phyloP scores from a whole-genome alignment of 768 basidiomycete species.

The Suillus americanus region DNA sequence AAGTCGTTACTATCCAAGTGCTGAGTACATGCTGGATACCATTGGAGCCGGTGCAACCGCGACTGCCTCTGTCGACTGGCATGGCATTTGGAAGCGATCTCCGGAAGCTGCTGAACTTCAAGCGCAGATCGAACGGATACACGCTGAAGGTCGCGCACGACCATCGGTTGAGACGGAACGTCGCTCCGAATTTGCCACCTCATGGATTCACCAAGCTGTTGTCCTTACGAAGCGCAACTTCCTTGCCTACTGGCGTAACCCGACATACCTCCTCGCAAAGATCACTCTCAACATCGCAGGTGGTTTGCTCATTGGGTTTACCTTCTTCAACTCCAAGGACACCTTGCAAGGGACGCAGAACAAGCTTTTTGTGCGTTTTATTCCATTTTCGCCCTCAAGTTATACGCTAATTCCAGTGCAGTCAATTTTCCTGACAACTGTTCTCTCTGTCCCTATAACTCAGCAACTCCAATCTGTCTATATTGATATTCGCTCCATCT shows the following conservation, averaged over 20 bases:
- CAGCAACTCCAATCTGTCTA: constrained; percentile 63
- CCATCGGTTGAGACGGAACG: constrained; percentile 20
- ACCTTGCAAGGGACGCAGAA: constrained; percentile 41
- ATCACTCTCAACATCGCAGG: constrained; percentile 33
- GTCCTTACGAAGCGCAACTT: constrained; percentile 34
- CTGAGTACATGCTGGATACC: constrained; percentile 49
- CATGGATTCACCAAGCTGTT: constrained; percentile 37
- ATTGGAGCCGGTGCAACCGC: constrained; percentile 61
- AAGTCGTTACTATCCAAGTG: constrained; percentile 24
- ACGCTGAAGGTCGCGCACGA: constrained; percentile 34
- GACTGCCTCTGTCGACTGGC: constrained; percentile 47
- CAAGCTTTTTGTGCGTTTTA: constrained; percentile 39
- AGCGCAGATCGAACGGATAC: constrained; percentile 43
- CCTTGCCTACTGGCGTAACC: constrained; percentile 39
- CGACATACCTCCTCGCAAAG: constrained; percentile 40
- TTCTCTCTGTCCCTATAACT: constrained; percentile 44
- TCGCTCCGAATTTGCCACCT: constrained; percentile 35
- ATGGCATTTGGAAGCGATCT: constrained; percentile 46
- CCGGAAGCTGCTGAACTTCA: constrained; percentile 37
- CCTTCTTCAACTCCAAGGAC: constrained; percentile 38
- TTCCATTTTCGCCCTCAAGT: background rate
- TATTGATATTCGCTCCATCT: constrained; percentile 53
- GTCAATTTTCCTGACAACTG: constrained; percentile 52
- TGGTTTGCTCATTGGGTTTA: constrained; percentile 42
- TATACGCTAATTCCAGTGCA: constrained; percentile 15